These are phyloP conservation scores for Musa troglodytarum DNA, from an alignment of 176 grass and related monocot genomes.

Conservation along the genomic window DNA sequence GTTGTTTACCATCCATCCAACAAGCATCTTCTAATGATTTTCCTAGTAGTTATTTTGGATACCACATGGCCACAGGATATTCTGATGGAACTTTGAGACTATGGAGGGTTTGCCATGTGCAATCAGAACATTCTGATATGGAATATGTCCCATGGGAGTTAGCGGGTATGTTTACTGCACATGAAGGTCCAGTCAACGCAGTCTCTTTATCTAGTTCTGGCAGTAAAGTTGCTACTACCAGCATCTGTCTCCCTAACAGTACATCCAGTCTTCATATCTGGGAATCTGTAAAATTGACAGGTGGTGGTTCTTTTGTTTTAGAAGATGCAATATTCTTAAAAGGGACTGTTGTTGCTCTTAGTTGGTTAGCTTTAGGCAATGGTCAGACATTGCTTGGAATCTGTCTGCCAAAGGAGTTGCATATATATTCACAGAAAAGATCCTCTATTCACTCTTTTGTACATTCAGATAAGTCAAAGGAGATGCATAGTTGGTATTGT, in stretches of 20 bases:
- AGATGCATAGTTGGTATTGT: constrained; percentile 63
- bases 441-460: constrained; percentile 43
- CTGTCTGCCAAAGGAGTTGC: constrained; percentile 60
- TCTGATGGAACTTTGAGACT: constrained; percentile 70
- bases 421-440: constrained; percentile 62
- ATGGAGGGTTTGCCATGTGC: constrained; percentile 49
- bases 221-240: constrained; percentile 56
- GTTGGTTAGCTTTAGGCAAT: constrained; percentile 70
- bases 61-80: constrained; percentile 74
- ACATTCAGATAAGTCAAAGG: constrained; percentile 34
- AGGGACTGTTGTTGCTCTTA: constrained; percentile 55
- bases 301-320: constrained; percentile 59
- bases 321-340: constrained; percentile 55
- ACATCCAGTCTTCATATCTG: constrained; percentile 58
- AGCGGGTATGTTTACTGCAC: constrained; percentile 56
- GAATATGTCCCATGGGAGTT: constrained; percentile 51
- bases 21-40: constrained; percentile 30
- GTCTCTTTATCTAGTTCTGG: constrained; percentile 63
- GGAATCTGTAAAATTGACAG: constrained; percentile 54
- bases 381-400: constrained; percentile 67
- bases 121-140: constrained; percentile 29
- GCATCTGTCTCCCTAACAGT: constrained; percentile 32
- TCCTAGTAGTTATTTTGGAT: constrained; percentile 26
- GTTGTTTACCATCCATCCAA: constrained; percentile 39
- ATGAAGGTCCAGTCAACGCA: constrained; percentile 40